These are phyloP conservation scores for Metschnikowia koreensis DNA, from an alignment of 805 yeast species.

Conservation along the genomic window DNA sequence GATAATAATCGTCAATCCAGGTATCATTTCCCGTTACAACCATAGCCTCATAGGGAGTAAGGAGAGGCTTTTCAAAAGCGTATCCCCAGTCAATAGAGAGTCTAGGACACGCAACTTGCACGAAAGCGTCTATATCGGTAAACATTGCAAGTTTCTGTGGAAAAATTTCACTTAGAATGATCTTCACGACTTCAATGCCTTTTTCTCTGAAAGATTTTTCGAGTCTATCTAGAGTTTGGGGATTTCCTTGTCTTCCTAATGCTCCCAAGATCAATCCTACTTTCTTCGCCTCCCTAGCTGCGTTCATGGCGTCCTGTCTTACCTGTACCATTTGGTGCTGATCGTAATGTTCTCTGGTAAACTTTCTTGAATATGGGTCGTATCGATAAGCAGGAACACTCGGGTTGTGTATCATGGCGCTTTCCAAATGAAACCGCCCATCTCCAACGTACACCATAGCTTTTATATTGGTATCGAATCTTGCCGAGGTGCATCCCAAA, in stretches of 20 bases:
- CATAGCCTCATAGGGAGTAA: slow-evolving; percentile 96
- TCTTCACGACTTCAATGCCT: slow-evolving; percentile 73
- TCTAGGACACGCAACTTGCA: slow-evolving; percentile 97
- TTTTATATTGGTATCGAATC: slow-evolving; percentile 59
- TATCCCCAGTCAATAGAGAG: slow-evolving; percentile 98
- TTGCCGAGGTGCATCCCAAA: slow-evolving; percentile 91
- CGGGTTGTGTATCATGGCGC: slow-evolving; percentile 97
- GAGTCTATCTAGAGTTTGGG: slow-evolving; percentile 66
- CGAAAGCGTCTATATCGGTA: slow-evolving; percentile 90
- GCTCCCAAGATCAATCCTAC: slow-evolving; percentile 91
- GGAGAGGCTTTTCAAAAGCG: slow-evolving; percentile 85
- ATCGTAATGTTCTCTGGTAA: slow-evolving; percentile 85
- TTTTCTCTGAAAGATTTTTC: slow-evolving; percentile 50
- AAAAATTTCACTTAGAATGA: slow-evolving; percentile 87
- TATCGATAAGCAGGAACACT: slow-evolving; percentile 87
- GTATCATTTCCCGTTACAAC: slow-evolving; percentile 75
- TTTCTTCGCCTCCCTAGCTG: slow-evolving; percentile 58
- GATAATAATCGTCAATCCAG: slow-evolving; percentile 68
- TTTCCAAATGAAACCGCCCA: slow-evolving; percentile 92
- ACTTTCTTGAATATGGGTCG: slow-evolving; percentile 91
- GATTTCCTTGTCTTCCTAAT: slow-evolving; percentile 91
- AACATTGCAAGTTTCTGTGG: slow-evolving; percentile 91
- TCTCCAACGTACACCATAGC: slow-evolving; percentile 94
- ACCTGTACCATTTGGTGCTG: slow-evolving; percentile 77
- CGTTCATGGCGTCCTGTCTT: slow-evolving; percentile 67